Conservation (phyloP, 345 rosid genomes). For the Laguncularia racemosa region DNA sequence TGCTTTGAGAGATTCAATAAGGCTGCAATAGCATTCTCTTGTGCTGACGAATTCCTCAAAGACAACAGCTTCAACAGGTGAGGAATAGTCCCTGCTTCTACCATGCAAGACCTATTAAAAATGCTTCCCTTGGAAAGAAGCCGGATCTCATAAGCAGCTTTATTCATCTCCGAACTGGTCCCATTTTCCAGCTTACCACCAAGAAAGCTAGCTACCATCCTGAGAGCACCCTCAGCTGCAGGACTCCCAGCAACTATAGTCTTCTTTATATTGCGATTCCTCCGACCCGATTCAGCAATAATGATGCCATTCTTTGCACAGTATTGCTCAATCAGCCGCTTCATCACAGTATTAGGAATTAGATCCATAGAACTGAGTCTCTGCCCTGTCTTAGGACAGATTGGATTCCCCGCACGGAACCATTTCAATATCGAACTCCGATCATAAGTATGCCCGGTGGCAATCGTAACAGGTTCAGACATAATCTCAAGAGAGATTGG, state of each 20-base stretch:
- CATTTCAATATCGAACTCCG: conserved; percentile 58
- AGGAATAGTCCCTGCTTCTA: conserved; percentile 50
- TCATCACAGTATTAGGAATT: conserved; percentile 38
- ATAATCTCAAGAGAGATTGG: conserved; percentile 70
- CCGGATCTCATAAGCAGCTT: conserved; percentile 58
- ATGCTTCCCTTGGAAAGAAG: conserved; percentile 55
- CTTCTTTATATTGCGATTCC: conserved; percentile 28
- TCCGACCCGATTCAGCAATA: conserved; percentile 15
- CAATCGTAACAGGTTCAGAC: conserved; percentile 58
- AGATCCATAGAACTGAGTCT: conserved; percentile 28
- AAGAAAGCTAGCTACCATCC: conserved; percentile 39
- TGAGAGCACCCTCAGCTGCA: conserved; percentile 50
- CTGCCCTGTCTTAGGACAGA: conserved; percentile 68
- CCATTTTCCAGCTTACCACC: conserved; percentile 36
- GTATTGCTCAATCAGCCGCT: conserved; percentile 40
- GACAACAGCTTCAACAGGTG: conserved; percentile 34
- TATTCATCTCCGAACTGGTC: conserved; percentile 26
- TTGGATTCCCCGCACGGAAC: conserved; percentile 53
- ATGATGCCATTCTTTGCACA: conserved; percentile 35
- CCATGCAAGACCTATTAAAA: conserved; percentile 61
- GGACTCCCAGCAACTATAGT: conserved; percentile 36
- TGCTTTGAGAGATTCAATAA: conserved; percentile 67
- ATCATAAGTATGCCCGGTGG: conserved; percentile 69
- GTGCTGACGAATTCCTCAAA: conserved; percentile 27
- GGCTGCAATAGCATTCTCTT: conserved; percentile 66